Base-by-base conservation (phyloP, 2,329 filamentous ascomycete genomes). In the Dothistroma septosporum region DNA sequence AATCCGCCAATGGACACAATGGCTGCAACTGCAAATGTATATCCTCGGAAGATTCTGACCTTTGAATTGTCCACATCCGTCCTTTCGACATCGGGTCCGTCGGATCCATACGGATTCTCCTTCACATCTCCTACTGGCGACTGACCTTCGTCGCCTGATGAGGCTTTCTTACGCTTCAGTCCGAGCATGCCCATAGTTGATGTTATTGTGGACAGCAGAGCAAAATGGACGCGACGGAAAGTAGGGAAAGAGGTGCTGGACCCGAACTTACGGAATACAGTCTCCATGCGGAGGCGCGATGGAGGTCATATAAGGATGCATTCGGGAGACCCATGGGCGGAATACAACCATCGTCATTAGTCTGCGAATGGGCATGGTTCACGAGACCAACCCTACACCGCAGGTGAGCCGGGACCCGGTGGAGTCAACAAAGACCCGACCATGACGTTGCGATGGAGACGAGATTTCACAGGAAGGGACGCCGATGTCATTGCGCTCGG, bases 1-100 rank as follows among this genome's bases (percentile, higher is more conserved):
- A 76, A 66, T 37, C 74, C 74, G 57, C 76, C 76, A 7, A 75
- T 67, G 2, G 69, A 72, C 3, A 76, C 73, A 49, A 76, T 71
- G 32, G 73, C 53, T 21, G 67, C 70, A 66, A 76, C 73, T 1
- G 69, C 68, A 33, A 75, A 65, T 33, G 74, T 70, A 44, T 71
- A 67, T 22, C 64, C 63, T 44, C 64, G 66, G 24, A 72, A 56
- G 4, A 73, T n/a, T 28, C 60, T 58, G 31, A 69, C 59, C 41
- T 59, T 68, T 2, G 60, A 61, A 49, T 66, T 66, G 59, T 67
- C 68, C 35, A 62, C 57, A 22, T 37, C 63, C 9, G 63, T 68
- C 53, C 60, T 63, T 61, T 68, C 63, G 55, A 69, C 60, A 50
- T 69, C 62, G n/a, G 49, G 37, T 46, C 63, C 60, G 14, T 57